Evolutionary conservation across 1,139 yeast species (phyloP).

Genomic region (Barnettozyma hawaiiensis): DNA sequence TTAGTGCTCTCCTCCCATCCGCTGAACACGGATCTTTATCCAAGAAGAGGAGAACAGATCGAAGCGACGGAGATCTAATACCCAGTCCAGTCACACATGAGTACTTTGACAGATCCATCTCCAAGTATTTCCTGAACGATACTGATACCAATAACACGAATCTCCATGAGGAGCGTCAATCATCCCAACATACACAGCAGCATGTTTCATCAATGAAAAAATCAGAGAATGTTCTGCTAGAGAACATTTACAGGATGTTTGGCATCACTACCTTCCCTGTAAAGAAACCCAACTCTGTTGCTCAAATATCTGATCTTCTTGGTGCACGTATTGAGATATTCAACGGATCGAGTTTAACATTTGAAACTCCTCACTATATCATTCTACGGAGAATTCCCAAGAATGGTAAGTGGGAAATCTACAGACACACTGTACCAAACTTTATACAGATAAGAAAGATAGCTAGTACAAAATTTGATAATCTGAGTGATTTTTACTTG

Average conservation of each 20-base stretch:
- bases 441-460: conserved; percentile 29
- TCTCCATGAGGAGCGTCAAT: conserved; percentile 15
- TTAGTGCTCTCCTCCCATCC: neutral
- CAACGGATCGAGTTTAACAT: conserved; percentile 27
- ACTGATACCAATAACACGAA: conserved; percentile 18
- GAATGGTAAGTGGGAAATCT: conserved; percentile 32
- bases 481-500: conserved; percentile 14
- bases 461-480: conserved; percentile 14
- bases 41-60: conserved; percentile 13
- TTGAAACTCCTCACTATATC: conserved; percentile 38
- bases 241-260: conserved; percentile 37
- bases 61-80: conserved; percentile 8
- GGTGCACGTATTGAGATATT: conserved; percentile 43
- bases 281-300: conserved; percentile 31
- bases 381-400: conserved; percentile 32
- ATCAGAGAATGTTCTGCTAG: conserved; percentile 28
- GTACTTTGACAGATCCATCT: conserved; percentile 30
- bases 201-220: conserved; percentile 3
- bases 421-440: conserved; percentile 41
- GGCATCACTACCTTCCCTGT: conserved; percentile 44
- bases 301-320: conserved; percentile 17
- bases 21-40: neutral
- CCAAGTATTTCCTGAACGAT: conserved; percentile 22
- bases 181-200: conserved; percentile 3
- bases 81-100: conserved; percentile 29